Evolutionary conservation across 306 rosid species (phyloP).

Genomic region (Corylus americana): DNA sequence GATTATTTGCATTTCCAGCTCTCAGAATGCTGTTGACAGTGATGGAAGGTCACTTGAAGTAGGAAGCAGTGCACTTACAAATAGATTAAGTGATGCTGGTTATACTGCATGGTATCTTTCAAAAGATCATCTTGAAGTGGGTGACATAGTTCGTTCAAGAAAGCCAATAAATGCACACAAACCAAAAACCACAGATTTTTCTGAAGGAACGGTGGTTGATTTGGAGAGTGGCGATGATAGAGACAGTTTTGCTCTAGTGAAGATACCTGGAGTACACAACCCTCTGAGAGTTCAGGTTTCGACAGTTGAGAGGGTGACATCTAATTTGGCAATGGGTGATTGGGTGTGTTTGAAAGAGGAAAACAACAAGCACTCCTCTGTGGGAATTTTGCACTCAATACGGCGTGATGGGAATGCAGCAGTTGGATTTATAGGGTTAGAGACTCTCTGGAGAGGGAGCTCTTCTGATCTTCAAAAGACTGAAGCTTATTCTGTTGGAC

Average conservation of each 20-base stretch:
- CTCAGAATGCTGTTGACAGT: constrained; percentile 47
- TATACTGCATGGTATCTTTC: constrained; percentile 73
- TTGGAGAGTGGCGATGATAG: constrained; percentile 52
- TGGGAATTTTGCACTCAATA: constrained; percentile 80
- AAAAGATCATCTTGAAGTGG: constrained; percentile 80
- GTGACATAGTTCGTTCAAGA: constrained; percentile 81
- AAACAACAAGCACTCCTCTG: constrained; percentile 63
- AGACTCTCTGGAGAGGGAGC: constrained; percentile 74
- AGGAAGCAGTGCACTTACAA: constrained; percentile 41
- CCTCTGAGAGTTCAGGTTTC: constrained; percentile 64
- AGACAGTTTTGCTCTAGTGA: constrained; percentile 60
- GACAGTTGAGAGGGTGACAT: constrained; percentile 70
- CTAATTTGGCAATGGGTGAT: constrained; percentile 75
- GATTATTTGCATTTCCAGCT: constrained; percentile 46
- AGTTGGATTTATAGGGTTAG: constrained; percentile 79
- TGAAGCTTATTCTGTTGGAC: constrained; percentile 62
- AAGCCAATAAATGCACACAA: constrained; percentile 63
- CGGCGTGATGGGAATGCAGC: constrained; percentile 52
- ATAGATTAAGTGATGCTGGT: constrained; percentile 49
- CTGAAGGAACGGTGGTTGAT: constrained; percentile 81
- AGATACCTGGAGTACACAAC: constrained; percentile 74
- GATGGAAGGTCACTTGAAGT: constrained; percentile 58
- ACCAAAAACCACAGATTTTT: constrained; percentile 62
- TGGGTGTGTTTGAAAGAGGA: constrained; percentile 71
- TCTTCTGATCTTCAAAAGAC: constrained; percentile 77